Evolutionary conservation across 768 basidiomycete genomes (phyloP), one percentile per base, ranked within the genome.

Genomic region (Lactarius sp.): DNA sequence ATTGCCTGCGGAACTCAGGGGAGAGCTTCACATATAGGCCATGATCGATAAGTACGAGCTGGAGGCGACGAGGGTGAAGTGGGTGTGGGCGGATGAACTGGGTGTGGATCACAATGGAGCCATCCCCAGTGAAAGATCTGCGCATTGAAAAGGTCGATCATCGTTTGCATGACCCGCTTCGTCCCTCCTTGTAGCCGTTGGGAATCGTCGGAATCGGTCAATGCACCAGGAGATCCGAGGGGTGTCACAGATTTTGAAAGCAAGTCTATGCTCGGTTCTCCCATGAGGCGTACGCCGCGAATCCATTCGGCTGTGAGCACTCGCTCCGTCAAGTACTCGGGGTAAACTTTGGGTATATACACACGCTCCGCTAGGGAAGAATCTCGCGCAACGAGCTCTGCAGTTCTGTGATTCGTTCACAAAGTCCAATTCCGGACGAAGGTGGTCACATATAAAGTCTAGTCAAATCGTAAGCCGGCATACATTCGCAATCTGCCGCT

Each of bases 121-220:
- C 86, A 94, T 12, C 94, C 93, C 90, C 90, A 97, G 62, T 82
- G 82, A 73, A 97, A 98, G 74, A 94, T 94, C 78, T 85, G 92
- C 2, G 89, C 91, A 36, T 87, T 87, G 77, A 94, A 94, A 2
- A 93, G n/a, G 65, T 92, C 87, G 42, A 94, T 85, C 81, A 93
- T 92, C 22, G 86, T 85, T 64, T 90, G 84, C 92, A 97, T 93
- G 60, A 91, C 79, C 37, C 80, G 75, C 56, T 77, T 74, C 41
- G 83, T 75, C 31, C 88, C 88, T 12, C 88, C 87, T 67, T 80
- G 81, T 10, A 88, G 75, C 2, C 57, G 52, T 8, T 60, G 13
- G 22, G 53, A 47, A 42, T 50, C 31, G 44, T 50, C 39, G 7
- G 22, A 16, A 41, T 42, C n/a, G n/a, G 34, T 16, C 20, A 20